Evolutionary conservation across 257 asterid species (phyloP).

Genomic region (Anisodus acutangulus): DNA sequence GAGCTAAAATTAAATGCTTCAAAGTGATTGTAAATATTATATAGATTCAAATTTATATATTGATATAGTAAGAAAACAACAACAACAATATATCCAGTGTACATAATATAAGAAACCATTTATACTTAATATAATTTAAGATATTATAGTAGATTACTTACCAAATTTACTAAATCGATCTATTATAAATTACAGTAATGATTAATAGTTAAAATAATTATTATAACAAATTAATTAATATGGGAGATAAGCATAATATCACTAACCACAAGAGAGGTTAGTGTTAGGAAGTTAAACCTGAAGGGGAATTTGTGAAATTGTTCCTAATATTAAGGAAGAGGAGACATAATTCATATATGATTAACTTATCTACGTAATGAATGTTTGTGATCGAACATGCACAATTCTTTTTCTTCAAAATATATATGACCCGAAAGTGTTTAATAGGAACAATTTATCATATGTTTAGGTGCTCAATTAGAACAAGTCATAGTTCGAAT

Average conservation of each 20-base stretch:
- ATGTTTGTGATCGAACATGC: too few species aligned
- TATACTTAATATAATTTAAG: background rate
- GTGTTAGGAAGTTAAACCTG: background rate
- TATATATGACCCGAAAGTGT: background rate
- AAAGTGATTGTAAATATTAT: background rate
- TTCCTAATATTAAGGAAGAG: background rate
- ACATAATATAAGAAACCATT: background rate
- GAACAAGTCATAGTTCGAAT: background rate
- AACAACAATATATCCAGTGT: too few species aligned
- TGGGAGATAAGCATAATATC: background rate
- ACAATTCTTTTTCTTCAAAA: too few species aligned
- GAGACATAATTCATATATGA: too few species aligned
- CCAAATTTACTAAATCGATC: too few species aligned
- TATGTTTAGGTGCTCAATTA: background rate
- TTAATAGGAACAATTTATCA: background rate
- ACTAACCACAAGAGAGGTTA: background rate
- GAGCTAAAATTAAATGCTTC: background rate
- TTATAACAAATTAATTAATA: background rate
- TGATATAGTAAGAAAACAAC: too few species aligned
- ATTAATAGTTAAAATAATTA: background rate
- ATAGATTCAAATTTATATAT: too few species aligned
- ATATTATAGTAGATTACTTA: too few species aligned
- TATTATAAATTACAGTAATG: background rate
- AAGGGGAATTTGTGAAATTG: background rate
- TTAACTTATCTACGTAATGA: too few species aligned